Evolutionary conservation across 495 filamentous ascomycete genomes (phyloP), one percentile per base, ranked within the genome.

Genomic region (Geopyxis carbonaria): DNA sequence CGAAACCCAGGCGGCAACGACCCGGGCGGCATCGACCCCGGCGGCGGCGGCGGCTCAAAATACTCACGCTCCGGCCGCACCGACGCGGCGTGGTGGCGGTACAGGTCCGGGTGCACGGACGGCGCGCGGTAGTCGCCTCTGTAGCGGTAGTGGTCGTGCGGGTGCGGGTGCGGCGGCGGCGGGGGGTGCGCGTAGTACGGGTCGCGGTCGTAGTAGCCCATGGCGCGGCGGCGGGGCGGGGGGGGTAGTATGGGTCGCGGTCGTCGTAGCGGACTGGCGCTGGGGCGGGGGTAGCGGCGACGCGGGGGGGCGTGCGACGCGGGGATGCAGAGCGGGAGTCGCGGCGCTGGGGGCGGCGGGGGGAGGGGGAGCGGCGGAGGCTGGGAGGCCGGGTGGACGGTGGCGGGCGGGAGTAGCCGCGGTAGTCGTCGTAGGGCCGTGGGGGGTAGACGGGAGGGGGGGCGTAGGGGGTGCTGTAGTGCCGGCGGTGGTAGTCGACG

Each of bases 371-470:
- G 9, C 2, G 15, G 18, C n/a, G 22, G 22, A 23, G 25, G 3
- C 35, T 21, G 14, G 7, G 14, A 13, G 8, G 35, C 18, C 5
- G 35, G 14, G 18, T 19, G 16, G 3, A n/a, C 14, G 21, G n/a
- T 22, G 25, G 24, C 6, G 18, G 18, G 20, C 16, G 29, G 7
- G 40, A 2, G 24, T 39, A 39, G 2, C 30, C 36, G 18, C 42
- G 41, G 41, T 51, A 55, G 21, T 55, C 52, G 15, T 55, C 52
- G 45, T 56, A 55, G 2, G 38, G 41, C 22, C 38, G 42, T 8
- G 51, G 33, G 4, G 45, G 50, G 35, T 54, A 54, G 18, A 40
- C 1, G 6, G 43, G 40, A 39, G 46, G 43, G 3, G 49, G 37
- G 10, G 42, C 43, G 33, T 54, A 54, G 14, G 39, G 24, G 1